Base-by-base conservation (phyloP, 345 rosid genomes). In the Brassica incana region DNA sequence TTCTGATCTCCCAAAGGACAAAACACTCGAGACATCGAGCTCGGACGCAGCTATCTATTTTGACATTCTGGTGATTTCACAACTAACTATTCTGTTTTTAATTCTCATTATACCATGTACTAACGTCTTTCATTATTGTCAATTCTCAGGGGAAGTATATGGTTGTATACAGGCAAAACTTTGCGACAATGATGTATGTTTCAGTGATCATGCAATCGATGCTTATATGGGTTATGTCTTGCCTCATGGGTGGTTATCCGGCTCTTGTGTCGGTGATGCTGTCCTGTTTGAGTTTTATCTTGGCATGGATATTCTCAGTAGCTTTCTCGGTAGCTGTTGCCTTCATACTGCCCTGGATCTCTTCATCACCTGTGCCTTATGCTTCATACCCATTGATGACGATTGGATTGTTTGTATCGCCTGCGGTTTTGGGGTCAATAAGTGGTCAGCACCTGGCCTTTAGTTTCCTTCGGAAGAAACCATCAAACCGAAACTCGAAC, bases 161-260 rank as follows among this genome's bases (percentile, higher is more conserved):
- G 98, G 67, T 95, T 68, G 83, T 88, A 59, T 95, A 91, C 81
- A 74, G 80, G 69, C 94, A 90, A 56, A 80, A 81, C 18, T 87
- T 93, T 76, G 97, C 91, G 25, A 89, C 65, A 65, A 93, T 88
- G 91, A 88, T 95, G 77, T 87, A 93, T 38, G 87, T 86, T 81
- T 93, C 99, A 2, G 93, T 91, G 84, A 87, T 93, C 76, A 14
- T 93, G 86, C 99, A 93, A 67, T 93, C 99, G 4, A 80, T 88
- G 84, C 85, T 93, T 74, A 88, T 95, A 83, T 93, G 97, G 99
- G 69, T 81, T 23, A 81, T 91, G 75, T 93, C 97, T 66, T 76
- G 93, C 82, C 54, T 90, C 65, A 93, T 95, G 96, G 99, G 99
- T 77, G 99, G 99, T 85, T 87, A 29, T 81, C 84, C 60, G 9